Evolutionary conservation across 352 stramenopile species (phyloP), one percentile per base, ranked within the genome.

Genomic region (Globisporangium nodosum): DNA sequence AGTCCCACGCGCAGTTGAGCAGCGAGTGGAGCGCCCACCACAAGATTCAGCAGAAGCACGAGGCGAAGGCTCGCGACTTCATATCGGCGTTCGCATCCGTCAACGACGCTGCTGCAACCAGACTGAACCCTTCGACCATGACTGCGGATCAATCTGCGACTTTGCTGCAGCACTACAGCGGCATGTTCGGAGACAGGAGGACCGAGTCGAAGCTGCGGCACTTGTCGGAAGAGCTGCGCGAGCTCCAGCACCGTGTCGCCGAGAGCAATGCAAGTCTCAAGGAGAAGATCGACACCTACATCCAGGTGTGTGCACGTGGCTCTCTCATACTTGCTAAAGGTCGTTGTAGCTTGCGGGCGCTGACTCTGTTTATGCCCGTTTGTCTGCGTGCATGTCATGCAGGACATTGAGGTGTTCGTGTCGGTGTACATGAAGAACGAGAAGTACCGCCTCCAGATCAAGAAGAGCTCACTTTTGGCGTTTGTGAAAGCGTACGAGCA

Each of bases 371-470:
- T 40, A 35, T 35, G n/a, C 51, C 46, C n/a, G 46, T 49, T 55
- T 49, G 21, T 48, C 8, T 9, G 33, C 33, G 1, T 12, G 33
- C 12, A 9, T 39, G 33, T 20, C 11, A 11, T 58, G 8, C 49
- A 94, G 84, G 80, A 94, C 54, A 73, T 92, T 42, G 78, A 90
- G 35, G 68, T 87, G 7, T 77, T 87, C 54, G 78, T 92, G 27
- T 92, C 81, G 3, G 71, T 73, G 5, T 90, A 77, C 54, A 90
- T 90, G 80, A 92, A 92, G 65, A 94, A 94, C 56, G 84, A 94
- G 54, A 92, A 91, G 54, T 90, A 89, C 48, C 78, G 81, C 2
- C 69, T 94, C 11, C 81, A 94, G 64, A 84, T 92, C 53, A 67
- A 81, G 40, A 94, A 94, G 47, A 90, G 85, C 54, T 90, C 80